Evolutionary conservation across 805 yeast species (phyloP).

Genomic region (Wickerhamomyces rabaulensis): DNA sequence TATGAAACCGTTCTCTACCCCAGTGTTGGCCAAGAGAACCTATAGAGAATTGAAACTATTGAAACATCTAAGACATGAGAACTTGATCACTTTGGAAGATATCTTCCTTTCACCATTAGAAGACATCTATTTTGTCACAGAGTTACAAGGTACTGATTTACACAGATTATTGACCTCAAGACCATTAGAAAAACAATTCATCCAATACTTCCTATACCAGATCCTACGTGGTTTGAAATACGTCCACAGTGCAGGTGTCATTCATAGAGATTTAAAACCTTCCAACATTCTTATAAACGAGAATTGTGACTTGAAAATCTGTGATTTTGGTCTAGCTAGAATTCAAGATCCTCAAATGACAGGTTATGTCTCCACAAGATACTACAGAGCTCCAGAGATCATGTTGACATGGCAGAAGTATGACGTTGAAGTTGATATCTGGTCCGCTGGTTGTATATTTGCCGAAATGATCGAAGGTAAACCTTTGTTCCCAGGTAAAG

Average conservation of each 20-base stretch:
- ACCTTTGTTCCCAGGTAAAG: conserved; percentile 96
- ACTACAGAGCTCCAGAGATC: conserved; percentile 96
- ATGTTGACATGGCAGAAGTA: conserved; percentile 99
- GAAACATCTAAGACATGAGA: conserved; percentile 92
- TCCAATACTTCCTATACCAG: conserved; percentile 94
- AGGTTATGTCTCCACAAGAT: conserved; percentile 93
- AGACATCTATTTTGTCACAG: conserved; percentile 94
- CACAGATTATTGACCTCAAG: conserved; percentile 87
- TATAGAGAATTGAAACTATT: conserved; percentile 91
- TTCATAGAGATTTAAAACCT: conserved; percentile 86
- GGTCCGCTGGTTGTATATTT: conserved; percentile 97
- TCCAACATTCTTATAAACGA: conserved; percentile 80
- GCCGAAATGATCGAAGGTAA: conserved; percentile 98
- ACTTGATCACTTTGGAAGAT: conserved; percentile 87
- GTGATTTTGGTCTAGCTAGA: conserved; percentile 94
- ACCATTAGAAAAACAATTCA: conserved; percentile 93
- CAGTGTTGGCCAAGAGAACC: conserved; percentile 93
- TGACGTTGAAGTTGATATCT: conserved; percentile 93
- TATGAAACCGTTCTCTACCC: conserved; percentile 94
- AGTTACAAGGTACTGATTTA: conserved; percentile 92
- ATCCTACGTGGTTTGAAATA: conserved; percentile 84
- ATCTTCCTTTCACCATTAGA: conserved; percentile 92
- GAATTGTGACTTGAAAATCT: conserved; percentile 85
- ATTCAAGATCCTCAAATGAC: conserved; percentile 99
- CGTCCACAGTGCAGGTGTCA: conserved; percentile 89